These are phyloP conservation scores for Lichenothelia convexa DNA, from an alignment of 495 filamentous ascomycete species.

Conservation along the genomic window DNA sequence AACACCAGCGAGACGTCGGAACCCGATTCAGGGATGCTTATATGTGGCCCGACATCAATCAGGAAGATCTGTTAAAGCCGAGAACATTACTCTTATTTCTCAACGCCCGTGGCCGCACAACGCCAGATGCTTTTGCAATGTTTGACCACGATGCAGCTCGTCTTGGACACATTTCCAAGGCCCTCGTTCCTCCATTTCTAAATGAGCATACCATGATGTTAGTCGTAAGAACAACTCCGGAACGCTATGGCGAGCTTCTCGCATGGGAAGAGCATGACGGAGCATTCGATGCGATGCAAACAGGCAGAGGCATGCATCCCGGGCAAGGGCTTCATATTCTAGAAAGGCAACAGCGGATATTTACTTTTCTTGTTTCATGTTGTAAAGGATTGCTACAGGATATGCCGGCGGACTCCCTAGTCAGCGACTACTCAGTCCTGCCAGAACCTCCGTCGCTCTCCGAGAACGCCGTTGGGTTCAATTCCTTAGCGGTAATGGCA, in stretches of 20 bases:
- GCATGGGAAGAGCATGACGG: conserved; percentile 22
- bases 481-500: conserved; percentile 19
- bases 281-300: conserved; percentile 17
- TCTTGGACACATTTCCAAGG: conserved; percentile 15
- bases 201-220: conserved; percentile 27
- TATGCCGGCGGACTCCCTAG: conserved; percentile 11
- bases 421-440: conserved; percentile 10
- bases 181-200: conserved; percentile 21
- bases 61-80: conserved; percentile 14
- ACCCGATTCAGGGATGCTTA: no score
- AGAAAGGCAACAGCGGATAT: conserved; percentile 27
- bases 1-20: no score
- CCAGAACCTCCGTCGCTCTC: conserved; percentile 12
- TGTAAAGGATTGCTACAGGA: conserved; percentile 28
- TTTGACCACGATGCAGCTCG: conserved; percentile 18
- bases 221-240: conserved; percentile 14
- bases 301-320: conserved; percentile 16
- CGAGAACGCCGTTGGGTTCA: conserved; percentile 6
- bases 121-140: conserved; percentile 24
- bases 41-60: no score
- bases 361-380: conserved; percentile 26
- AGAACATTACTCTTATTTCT: conserved; percentile 30
- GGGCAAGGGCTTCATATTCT: conserved; percentile 29
- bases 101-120: conserved; percentile 27
- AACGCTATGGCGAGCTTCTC: conserved; percentile 29